Evolutionary conservation across 208 protist species (phyloP), one percentile per base, ranked within the genome.

Genomic region (Leishmania mexicana): DNA sequence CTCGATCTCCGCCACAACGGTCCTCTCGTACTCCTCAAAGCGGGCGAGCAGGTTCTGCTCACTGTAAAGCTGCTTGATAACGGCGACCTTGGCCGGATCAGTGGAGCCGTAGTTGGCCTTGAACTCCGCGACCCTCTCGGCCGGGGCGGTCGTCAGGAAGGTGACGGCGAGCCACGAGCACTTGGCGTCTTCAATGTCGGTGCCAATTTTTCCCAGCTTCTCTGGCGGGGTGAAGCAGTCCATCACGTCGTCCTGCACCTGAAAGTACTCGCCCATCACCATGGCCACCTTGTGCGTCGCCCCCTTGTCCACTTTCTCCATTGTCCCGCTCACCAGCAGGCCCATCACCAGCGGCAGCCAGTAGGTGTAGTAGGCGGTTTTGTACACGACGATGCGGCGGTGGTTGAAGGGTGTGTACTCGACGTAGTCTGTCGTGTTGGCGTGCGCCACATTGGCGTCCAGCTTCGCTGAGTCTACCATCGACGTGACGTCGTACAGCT

Each of bases 321-420:
- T 53, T 47, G 92, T 91, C 60, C 90, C 93, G 65, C 87, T 93
- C 65, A 99, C 92, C 82, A 99, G 78, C 81, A 99, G 96, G n/a
- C 96, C 98, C 81, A 98, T 90, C 49, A 93, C 89, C 13, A 99
- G 92, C 57, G 98, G 98, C 21, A 99, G 88, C 84, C 98, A 99
- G 92, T 99, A 99, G 38, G 98, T 99, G 90, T 99, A 99, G 87
- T 96, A 99, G 21, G 98, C 95, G 17, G 99, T 99, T 92, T 99
- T 99, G 95, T 99, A 98, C 60, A 96, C 95, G 40, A 99, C 97
- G 83, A 99, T 99, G 78, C 90, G 85, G 58, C 91, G 83, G 88
- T 99, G 99, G 74, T 95, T 97, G 78, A 89, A 88, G 49, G 87
- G 68, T 38, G 94, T 98, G 87, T 94, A 97, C 85, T 97, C 94